These are phyloP conservation scores for Staphylotrichum tortipilum DNA, from an alignment of 495 filamentous ascomycete species.

Conservation along the genomic window DNA sequence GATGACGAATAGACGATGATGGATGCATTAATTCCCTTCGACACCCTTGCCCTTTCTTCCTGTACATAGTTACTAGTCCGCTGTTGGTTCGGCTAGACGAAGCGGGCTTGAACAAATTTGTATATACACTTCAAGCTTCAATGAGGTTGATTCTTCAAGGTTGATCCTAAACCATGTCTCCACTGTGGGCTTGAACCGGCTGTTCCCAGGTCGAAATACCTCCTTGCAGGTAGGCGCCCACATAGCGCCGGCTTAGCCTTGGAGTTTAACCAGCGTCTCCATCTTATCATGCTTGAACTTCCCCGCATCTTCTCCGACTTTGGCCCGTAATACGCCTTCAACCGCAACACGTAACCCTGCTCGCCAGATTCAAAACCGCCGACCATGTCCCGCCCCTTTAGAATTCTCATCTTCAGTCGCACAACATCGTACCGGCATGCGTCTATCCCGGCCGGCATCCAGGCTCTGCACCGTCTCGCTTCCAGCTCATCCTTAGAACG, in stretches of 20 bases:
- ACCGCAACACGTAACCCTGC: too few species aligned
- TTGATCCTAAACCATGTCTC: too few species aligned
- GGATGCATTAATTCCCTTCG: not conserved
- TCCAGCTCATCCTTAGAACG: conserved; percentile 1
- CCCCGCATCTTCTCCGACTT: too few species aligned
- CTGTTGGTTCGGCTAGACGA: not conserved
- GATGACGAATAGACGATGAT: not conserved
- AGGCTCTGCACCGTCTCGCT: conserved; percentile 20
- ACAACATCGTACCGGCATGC: conserved; percentile 29
- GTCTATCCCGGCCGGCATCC: conserved; percentile 29
- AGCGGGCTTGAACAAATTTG: not conserved
- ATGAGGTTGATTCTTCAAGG: too few species aligned
- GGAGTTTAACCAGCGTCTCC: too few species aligned
- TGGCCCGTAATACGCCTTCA: too few species aligned
- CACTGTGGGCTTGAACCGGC: too few species aligned
- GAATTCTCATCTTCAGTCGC: conserved; percentile 28
- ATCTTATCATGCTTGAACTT: too few species aligned
- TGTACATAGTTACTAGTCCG: conserved; percentile 1
- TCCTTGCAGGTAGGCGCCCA: too few species aligned
- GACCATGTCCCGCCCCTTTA: conserved; percentile 3
- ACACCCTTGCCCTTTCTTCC: not conserved
- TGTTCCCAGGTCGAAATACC: too few species aligned
- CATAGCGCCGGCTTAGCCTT: too few species aligned
- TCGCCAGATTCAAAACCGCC: not conserved
- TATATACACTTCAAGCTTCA: not conserved